Evolutionary conservation across 2,329 filamentous ascomycete genomes (phyloP).

Genomic region (Conoideocrella luteorostrata): DNA sequence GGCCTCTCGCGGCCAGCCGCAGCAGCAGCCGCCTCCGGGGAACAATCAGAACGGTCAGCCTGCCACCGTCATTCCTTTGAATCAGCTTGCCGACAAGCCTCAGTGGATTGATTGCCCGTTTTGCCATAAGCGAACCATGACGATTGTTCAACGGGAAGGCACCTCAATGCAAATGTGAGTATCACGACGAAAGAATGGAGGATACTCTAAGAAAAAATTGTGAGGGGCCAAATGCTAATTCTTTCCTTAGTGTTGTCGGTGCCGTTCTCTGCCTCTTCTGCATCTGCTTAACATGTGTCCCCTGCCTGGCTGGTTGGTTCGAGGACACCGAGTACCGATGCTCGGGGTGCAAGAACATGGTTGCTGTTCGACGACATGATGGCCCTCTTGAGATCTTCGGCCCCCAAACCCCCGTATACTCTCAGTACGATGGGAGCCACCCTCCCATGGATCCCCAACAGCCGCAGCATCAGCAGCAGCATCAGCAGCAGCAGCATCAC

Average conservation of each 20-base stretch:
- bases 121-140: conserved; percentile 19
- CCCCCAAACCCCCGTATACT: conserved; percentile 11
- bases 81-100: conserved; percentile 17
- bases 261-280: conserved; percentile 24
- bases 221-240: neutral
- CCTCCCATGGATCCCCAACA: conserved; percentile 7
- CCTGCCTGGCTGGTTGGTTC: conserved; percentile 26
- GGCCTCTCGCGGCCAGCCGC: conserved; percentile 1
- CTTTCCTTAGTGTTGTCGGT: conserved; percentile 17
- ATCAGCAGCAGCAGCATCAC: no score
- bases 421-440: conserved; percentile 13
- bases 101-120: conserved; percentile 26
- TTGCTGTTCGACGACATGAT: conserved; percentile 18
- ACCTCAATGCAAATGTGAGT: conserved; percentile 21
- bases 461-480: conserved; percentile 2
- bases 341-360: conserved; percentile 21
- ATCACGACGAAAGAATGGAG: no score
- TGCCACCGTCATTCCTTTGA: conserved; percentile 12
- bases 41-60: neutral
- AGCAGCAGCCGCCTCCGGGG: no score
- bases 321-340: conserved; percentile 24
- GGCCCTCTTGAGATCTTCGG: conserved; percentile 16
- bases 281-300: conserved; percentile 24
- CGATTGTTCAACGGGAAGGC: conserved; percentile 17
- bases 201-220: no score